These are phyloP conservation scores for Lactarius sp. DNA, from an alignment of 768 basidiomycete genomes.

Conservation along the genomic window DNA sequence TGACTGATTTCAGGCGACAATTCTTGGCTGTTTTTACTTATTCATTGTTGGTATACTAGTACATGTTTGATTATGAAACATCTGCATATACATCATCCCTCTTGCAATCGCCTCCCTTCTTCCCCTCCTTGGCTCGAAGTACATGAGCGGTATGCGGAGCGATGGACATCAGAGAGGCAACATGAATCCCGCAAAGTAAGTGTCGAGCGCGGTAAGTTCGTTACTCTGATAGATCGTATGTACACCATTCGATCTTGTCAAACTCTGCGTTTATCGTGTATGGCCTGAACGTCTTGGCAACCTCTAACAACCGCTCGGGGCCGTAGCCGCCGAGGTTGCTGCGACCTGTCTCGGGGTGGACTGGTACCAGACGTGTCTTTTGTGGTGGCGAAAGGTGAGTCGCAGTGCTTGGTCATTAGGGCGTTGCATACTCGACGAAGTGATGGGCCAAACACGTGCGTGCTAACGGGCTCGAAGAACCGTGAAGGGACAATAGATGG, in stretches of 20 bases:
- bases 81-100: not conserved
- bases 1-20: too few species aligned
- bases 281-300: conserved; percentile 42
- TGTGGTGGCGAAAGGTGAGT: too few species aligned
- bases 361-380: conserved; percentile 30
- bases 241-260: conserved; percentile 44
- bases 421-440: too few species aligned
- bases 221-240: conserved; percentile 50
- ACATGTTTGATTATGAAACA: not conserved
- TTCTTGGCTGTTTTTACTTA: not conserved
- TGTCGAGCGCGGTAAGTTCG: conserved; percentile 35
- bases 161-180: not conserved
- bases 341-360: conserved; percentile 38
- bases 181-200: conserved; percentile 49
- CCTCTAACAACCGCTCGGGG: conserved; percentile 39
- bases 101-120: not conserved
- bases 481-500: too few species aligned
- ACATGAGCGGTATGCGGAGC: too few species aligned
- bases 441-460: too few species aligned
- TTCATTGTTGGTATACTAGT: not conserved
- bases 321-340: conserved; percentile 38
- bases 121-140: not conserved
- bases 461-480: too few species aligned
- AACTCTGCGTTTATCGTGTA: conserved; percentile 32
- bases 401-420: too few species aligned